A percentile compares a stretch with the other conserved stretches of the same genome.
These are phyloP conservation scores for Beauveria sp. DNA, from an alignment of 2,329 filamentous ascomycete genomes.

Conservation along the genomic window DNA sequence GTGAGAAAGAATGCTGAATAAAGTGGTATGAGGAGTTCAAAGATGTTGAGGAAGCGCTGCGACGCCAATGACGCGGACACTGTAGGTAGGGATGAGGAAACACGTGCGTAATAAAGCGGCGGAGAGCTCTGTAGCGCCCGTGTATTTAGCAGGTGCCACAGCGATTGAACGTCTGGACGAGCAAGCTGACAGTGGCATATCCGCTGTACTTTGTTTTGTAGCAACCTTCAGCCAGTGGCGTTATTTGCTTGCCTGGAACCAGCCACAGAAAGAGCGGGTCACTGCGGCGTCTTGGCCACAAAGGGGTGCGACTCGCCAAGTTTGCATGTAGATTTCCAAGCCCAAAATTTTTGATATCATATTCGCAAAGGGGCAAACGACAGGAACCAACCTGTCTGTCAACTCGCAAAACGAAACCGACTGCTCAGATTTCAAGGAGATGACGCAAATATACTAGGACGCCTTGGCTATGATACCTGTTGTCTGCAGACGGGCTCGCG, in stretches of 20 bases:
- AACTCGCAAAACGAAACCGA: neutral
- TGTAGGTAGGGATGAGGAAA: neutral
- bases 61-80: constrained; percentile 2
- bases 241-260: neutral
- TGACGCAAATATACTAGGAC: constrained; percentile 3
- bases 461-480: constrained; percentile 1
- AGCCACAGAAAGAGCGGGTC: constrained; percentile 1
- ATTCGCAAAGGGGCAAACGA: neutral
- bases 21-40: neutral
- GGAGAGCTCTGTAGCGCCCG: neutral
- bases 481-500: constrained; percentile 5
- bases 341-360: neutral
- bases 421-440: neutral
- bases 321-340: neutral
- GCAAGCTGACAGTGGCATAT: neutral
- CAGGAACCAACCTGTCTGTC: neutral
- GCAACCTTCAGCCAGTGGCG: neutral
- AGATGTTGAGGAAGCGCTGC: neutral
- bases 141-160: neutral
- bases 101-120: constrained; percentile 1
- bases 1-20: neutral
- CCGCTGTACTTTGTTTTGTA: neutral
- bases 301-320: neutral
- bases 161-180: neutral
- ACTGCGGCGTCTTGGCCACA: neutral